Conservation (phyloP, 163 green algal species). For the Scenedesmus sp. region DNA sequence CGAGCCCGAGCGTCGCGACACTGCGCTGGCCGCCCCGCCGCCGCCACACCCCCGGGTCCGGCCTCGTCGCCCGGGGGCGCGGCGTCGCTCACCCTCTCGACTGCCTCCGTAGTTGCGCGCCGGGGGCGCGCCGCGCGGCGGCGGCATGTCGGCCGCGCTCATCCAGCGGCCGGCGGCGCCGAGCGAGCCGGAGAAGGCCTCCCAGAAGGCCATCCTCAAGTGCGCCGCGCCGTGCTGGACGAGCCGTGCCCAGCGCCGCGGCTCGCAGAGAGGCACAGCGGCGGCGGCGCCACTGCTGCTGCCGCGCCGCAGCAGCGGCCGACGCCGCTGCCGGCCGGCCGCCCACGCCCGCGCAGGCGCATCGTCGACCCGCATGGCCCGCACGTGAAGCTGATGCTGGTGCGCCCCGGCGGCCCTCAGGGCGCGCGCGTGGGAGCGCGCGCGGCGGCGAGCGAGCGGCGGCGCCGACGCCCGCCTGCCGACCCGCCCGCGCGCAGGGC, state of each 20-base stretch:
- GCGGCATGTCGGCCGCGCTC: not conserved
- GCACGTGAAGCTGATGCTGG: conserved; percentile 52
- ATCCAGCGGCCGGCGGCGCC: conserved; percentile 10
- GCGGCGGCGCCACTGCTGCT: not conserved
- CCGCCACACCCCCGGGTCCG: too few species aligned
- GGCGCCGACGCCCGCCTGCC: not conserved
- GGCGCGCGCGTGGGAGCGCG: too few species aligned
- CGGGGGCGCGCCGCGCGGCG: too few species aligned
- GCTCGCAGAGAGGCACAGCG: too few species aligned
- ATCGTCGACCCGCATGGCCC: conserved; percentile 64
- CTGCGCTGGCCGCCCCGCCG: too few species aligned
- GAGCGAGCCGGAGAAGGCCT: conserved; percentile 41
- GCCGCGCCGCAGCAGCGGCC: not conserved
- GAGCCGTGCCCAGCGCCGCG: too few species aligned
- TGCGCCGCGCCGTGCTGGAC: not conserved
- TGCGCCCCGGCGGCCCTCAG: conserved; percentile 1
- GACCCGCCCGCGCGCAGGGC: not conserved
- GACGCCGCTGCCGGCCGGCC: not conserved
- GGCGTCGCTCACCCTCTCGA: too few species aligned
- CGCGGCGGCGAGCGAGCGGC: too few species aligned
- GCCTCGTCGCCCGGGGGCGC: too few species aligned
- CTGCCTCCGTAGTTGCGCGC: too few species aligned
- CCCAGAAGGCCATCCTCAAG: conserved; percentile 41
- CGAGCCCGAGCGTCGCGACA: too few species aligned
- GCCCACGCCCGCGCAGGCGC: conserved; percentile 41